A percentile compares a stretch with the other conserved stretches of the same genome.
Evolutionary conservation across 176 grass and related monocot genomes (phyloP).

Genomic region (Rhynchospora tenuis): DNA sequence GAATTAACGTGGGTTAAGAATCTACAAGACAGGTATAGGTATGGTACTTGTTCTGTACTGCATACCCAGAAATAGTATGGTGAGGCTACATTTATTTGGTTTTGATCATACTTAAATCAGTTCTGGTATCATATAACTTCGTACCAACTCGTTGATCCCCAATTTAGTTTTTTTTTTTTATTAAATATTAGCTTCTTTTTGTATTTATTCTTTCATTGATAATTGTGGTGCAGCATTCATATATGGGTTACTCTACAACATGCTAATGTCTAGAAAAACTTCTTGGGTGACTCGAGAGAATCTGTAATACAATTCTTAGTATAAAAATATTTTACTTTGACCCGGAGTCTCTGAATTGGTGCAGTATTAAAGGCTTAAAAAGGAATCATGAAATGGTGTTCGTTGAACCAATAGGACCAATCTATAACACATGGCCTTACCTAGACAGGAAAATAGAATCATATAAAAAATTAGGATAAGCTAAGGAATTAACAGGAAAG

Average conservation of each 20-base stretch:
- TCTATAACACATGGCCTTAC: neutral
- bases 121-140: neutral
- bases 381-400: neutral
- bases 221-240: too few relatives aligned
- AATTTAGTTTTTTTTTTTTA: too few relatives aligned
- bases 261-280: too few relatives aligned
- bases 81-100: neutral
- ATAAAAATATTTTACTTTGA: too few relatives aligned
- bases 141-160: too few relatives aligned
- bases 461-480: neutral
- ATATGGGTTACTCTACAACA: too few relatives aligned
- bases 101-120: neutral
- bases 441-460: neutral
- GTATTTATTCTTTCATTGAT: too few relatives aligned
- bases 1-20: neutral
- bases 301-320: too few relatives aligned
- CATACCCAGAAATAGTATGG: neutral
- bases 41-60: neutral
- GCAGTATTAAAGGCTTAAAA: too few relatives aligned
- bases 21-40: neutral
- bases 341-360: too few relatives aligned
- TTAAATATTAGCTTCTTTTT: too few relatives aligned
- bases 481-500: neutral
- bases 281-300: too few relatives aligned
- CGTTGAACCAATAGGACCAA: neutral